phyloP scores from a whole-genome alignment of 495 filamentous ascomycete species.

The Neurospora terricola region DNA sequence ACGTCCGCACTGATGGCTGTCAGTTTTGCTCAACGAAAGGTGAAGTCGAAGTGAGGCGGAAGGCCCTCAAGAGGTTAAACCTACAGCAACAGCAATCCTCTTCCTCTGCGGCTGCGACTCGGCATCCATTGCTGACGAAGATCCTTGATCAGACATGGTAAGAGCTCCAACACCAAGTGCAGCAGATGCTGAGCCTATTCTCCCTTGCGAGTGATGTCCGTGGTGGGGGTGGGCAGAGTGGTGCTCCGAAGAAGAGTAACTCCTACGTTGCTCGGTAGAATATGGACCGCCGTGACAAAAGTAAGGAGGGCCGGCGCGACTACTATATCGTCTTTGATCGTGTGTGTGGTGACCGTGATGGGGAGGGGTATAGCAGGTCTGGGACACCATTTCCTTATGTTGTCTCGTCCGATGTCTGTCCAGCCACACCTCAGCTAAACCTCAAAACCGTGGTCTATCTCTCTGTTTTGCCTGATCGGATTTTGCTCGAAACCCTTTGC shows the following conservation, averaged over 20 bases:
- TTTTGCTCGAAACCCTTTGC: not conserved
- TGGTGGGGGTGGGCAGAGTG: not conserved
- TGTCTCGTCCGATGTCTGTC: constrained; percentile 6
- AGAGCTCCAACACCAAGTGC: constrained; percentile 22
- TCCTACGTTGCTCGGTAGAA: constrained; percentile 9
- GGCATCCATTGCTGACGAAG: constrained; percentile 14
- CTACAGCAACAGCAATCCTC: constrained; percentile 62
- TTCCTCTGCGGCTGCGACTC: constrained; percentile 39
- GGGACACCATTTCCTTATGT: constrained; percentile 30
- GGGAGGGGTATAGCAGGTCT: constrained; percentile 23
- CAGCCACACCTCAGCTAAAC: constrained; percentile 1
- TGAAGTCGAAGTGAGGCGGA: not conserved
- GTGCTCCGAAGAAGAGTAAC: not conserved
- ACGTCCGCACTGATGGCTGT: constrained; percentile 59
- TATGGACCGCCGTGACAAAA: constrained; percentile 24
- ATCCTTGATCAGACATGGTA: constrained; percentile 31
- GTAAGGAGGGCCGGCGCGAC: constrained; percentile 27
- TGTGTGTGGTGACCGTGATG: constrained; percentile 12
- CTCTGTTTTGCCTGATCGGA: not conserved
- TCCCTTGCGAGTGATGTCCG: not conserved
- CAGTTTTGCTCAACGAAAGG: constrained; percentile 1
- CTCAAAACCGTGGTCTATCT: not conserved
- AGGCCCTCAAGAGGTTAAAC: constrained; percentile 13
- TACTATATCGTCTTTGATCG: constrained; percentile 29
- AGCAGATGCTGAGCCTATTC: not conserved